Evolutionary conservation across 1,284 basidiomycete species (phyloP).

Genomic region (Tilletia horrida): DNA sequence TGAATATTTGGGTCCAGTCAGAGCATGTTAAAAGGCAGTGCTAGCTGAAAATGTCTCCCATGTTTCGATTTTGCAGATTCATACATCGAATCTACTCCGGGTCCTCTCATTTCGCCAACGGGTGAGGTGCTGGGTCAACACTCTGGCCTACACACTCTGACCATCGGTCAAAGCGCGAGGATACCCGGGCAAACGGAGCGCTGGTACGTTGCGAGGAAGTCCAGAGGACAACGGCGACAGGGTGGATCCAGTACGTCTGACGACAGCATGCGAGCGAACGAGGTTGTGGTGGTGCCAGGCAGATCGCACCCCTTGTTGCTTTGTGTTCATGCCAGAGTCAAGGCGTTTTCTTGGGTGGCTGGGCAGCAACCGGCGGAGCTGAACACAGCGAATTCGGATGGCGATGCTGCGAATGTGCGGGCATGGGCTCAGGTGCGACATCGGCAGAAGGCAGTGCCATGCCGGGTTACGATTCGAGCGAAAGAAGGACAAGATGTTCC

Average conservation of each 20-base stretch:
- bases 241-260: not conserved
- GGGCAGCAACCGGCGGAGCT: not conserved
- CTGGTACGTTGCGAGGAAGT: conserved; percentile 76
- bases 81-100: conserved; percentile 64
- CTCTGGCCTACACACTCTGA: conserved; percentile 78
- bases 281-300: conserved; percentile 3
- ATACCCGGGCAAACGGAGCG: conserved; percentile 65
- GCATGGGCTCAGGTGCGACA: conserved; percentile 5
- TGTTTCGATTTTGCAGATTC: conserved; percentile 62
- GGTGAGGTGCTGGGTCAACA: conserved; percentile 67
- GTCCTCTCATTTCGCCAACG: conserved; percentile 66
- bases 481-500: too few relatives aligned
- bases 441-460: conserved; percentile 2
- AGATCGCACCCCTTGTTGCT: not conserved
- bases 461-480: not conserved
- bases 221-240: not conserved
- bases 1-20: too few relatives aligned
- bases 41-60: too few relatives aligned
- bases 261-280: too few relatives aligned
- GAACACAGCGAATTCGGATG: not conserved
- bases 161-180: conserved; percentile 75
- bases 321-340: not conserved
- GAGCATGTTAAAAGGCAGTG: too few relatives aligned
- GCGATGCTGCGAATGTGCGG: not conserved
- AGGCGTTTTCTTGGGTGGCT: not conserved